phyloP scores from a whole-genome alignment of 345 rosid genomes.

The Eucalyptus sp. region DNA sequence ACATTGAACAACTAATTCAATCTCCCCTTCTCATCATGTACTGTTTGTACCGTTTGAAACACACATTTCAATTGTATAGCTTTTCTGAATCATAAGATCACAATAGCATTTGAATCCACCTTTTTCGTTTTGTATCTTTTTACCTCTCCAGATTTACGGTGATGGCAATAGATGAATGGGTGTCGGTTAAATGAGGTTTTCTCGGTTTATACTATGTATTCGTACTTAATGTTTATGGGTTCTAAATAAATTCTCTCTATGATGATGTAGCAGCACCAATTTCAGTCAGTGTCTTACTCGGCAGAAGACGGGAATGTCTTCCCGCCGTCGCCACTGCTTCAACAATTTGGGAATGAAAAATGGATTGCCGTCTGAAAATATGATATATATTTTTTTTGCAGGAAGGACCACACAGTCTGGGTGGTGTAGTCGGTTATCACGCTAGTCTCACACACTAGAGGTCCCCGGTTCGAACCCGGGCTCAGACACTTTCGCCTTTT shows the following conservation, averaged over 20 bases:
- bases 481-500: constrained; percentile 11
- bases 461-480: constrained; percentile 66
- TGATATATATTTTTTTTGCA: accelerated
- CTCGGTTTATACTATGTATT: neutral
- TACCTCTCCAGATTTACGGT: neutral
- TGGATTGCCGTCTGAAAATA: neutral
- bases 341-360: neutral
- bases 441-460: constrained; percentile 72
- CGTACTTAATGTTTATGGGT: neutral
- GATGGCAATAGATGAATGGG: neutral
- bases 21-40: neutral
- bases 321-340: accelerated
- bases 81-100: neutral
- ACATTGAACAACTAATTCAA: neutral
- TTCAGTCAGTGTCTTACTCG: neutral
- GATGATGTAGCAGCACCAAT: neutral
- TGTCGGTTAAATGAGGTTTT: neutral
- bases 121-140: neutral
- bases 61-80: neutral
- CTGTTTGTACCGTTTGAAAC: neutral
- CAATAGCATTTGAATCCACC: neutral
- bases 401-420: constrained; percentile 5
- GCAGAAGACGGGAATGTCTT: neutral
- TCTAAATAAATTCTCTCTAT: neutral
- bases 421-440: constrained; percentile 80